These are phyloP conservation scores for Nannizzia gypsea DNA, from an alignment of 2,329 filamentous ascomycete genomes.

Conservation along the genomic window DNA sequence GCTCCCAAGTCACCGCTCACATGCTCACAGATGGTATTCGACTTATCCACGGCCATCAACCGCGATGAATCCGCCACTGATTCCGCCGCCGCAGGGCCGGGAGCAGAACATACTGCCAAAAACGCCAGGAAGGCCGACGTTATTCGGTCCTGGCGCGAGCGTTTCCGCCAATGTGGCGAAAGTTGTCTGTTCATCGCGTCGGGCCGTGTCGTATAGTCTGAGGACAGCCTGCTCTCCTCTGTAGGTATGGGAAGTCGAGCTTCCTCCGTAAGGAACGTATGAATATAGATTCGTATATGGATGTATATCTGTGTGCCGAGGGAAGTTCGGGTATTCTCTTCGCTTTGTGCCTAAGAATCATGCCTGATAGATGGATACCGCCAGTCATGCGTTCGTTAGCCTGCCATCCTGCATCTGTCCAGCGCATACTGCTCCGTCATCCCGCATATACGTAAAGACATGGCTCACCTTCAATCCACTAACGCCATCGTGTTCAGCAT, in stretches of 20 bases:
- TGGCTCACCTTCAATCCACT: not conserved
- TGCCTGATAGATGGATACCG: too few species aligned
- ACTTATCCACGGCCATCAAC: slow-evolving; percentile 8
- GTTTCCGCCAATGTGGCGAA: not conserved
- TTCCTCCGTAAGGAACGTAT: not conserved
- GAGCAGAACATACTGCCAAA: slow-evolving; percentile 6
- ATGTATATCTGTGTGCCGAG: too few species aligned
- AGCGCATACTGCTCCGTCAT: too few species aligned
- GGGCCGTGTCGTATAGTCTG: not conserved
- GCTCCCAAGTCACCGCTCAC: slow-evolving; percentile 14
- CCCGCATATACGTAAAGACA: too few species aligned
- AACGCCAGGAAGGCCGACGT: slow-evolving; percentile 5
- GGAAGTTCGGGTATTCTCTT: too few species aligned
- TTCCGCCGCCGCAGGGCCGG: too few species aligned
- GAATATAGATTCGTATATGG: too few species aligned
- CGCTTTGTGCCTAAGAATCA: too few species aligned
- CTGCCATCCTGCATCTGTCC: not conserved
- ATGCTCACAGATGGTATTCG: slow-evolving; percentile 15
- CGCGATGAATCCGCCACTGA: not conserved
- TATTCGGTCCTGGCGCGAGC: not conserved
- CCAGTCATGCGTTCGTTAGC: not conserved
- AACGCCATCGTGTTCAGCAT: not conserved
- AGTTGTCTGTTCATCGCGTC: not conserved
- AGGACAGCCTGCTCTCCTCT: not conserved
- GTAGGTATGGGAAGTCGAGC: not conserved